These are phyloP conservation scores for Globisporangium heterothallicum DNA, from an alignment of 352 stramenopile genomes.

Conservation along the genomic window DNA sequence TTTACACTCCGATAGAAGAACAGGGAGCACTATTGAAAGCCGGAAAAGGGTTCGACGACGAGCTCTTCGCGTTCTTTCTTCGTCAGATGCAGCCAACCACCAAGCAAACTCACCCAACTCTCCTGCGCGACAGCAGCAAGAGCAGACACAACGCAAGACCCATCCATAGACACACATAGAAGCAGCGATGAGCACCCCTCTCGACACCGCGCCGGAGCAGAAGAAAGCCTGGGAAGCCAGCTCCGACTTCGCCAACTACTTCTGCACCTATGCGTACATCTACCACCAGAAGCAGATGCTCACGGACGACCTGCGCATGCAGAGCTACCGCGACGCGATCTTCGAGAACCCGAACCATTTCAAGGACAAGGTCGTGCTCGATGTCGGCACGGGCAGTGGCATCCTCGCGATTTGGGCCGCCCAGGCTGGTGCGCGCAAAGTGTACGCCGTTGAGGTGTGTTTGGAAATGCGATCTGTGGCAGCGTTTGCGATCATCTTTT, in stretches of 20 bases:
- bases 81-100: constrained; percentile 1
- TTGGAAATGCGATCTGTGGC: constrained; percentile 6
- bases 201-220: constrained; percentile 62
- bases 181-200: constrained; percentile 17
- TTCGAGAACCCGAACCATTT: constrained; percentile 97
- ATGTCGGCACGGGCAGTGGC: constrained; percentile 98
- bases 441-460: constrained; percentile 93
- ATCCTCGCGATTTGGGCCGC: constrained; percentile 99
- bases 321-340: constrained; percentile 97
- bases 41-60: not conserved
- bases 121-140: not conserved
- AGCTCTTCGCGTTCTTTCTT: not conserved
- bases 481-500: constrained; percentile 2
- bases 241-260: constrained; percentile 89
- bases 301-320: constrained; percentile 98
- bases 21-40: constrained; percentile 1
- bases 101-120: constrained; percentile 2
- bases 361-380: constrained; percentile 98
- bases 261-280: constrained; percentile 88
- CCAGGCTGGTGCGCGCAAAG: constrained; percentile 96
- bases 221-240: constrained; percentile 82
- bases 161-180: constrained; percentile 2
- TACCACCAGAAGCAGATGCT: constrained; percentile 99
- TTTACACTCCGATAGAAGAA: not conserved
- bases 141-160: not conserved